These are phyloP conservation scores for Trichoderma aggressivum DNA, from an alignment of 2,329 filamentous ascomycete genomes.

Conservation along the genomic window DNA sequence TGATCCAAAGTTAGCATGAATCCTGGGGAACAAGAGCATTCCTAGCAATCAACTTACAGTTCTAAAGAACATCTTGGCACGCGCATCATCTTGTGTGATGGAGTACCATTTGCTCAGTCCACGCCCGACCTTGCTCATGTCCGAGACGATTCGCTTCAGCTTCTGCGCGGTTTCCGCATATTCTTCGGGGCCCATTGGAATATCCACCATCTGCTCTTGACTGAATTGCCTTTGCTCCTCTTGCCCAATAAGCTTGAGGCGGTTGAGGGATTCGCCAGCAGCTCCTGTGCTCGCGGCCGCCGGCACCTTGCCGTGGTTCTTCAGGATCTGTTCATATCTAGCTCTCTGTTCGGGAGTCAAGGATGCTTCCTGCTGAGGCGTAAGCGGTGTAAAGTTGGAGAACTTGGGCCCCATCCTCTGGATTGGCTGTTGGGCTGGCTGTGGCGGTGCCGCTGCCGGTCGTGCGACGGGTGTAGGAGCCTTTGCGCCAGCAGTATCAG, in stretches of 20 bases:
- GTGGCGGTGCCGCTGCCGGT: conserved; percentile 27
- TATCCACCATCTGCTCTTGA: conserved; percentile 43
- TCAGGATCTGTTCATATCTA: conserved; percentile 41
- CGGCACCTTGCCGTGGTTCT: conserved; percentile 26
- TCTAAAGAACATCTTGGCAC: conserved; percentile 52
- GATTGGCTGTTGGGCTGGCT: conserved; percentile 22
- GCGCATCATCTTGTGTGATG: conserved; percentile 46
- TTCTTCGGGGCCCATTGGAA: conserved; percentile 46
- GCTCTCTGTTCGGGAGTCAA: conserved; percentile 45
- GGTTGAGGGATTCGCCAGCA: conserved; percentile 24
- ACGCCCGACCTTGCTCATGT: conserved; percentile 45
- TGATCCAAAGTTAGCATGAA: conserved; percentile 32
- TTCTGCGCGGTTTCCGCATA: conserved; percentile 43
- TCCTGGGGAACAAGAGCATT: too few species aligned
- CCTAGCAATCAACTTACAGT: conserved; percentile 40
- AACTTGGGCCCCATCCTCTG: conserved; percentile 25
- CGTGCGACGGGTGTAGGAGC: conserved; percentile 21
- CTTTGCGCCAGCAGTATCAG: conserved; percentile 29
- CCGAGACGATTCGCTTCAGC: conserved; percentile 39
- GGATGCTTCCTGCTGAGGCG: conserved; percentile 36
- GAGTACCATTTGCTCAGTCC: conserved; percentile 47
- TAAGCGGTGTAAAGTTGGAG: conserved; percentile 23
- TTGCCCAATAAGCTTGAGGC: conserved; percentile 35
- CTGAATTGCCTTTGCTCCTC: conserved; percentile 41
- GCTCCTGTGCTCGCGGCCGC: not conserved